Evolutionary conservation across 2,329 filamentous ascomycete genomes (phyloP), one percentile per base, ranked within the genome.

Genomic region (Alternaria conjuncta): DNA sequence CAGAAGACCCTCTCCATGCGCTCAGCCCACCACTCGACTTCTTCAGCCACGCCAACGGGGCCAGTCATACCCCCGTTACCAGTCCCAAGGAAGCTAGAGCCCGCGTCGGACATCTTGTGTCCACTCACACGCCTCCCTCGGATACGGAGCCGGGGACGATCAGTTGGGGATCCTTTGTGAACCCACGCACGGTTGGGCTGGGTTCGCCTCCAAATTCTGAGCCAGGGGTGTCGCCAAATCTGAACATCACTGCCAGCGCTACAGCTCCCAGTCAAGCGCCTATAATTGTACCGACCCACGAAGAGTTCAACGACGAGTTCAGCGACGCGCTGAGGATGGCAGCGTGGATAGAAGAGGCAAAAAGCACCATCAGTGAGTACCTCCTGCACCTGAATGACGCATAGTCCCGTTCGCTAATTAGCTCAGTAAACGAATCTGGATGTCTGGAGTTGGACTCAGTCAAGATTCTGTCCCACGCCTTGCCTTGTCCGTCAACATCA

Each of bases 401-500:
- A 10, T 12, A 15, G 5, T 46, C 10, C 8, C 10, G 13, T 21
- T 15, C 55, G 60, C 69, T 75, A 50, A 74, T 26, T 2, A 44
- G 11, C 55, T 55, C 46, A 81, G 80, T 73, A 57, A 71, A 65
- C 51, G 75, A 77, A 61, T 75, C 81, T 49, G 67, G 68, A 41
- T 70, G 72, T 36, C 64, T 78, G 45, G 72, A 78, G 25, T 64
- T 69, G 43, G 75, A 82, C 65, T 82, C 84, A 20, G 79, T 89
- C 55, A 86, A 85, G 68, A 82, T 89, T 32, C 82, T 89, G 20
- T 88, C 87, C 13, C 87, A 90, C 70, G 87, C 87, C 18, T 80
- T 89, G 11, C 87, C 87, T 15, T 88, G 83, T 67, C 86, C 87
- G 1, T 84, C 83, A 13, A 66, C 79, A 53, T 79, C 75, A 20